Evolutionary conservation across 2,329 filamentous ascomycete genomes (phyloP).

Genomic region (Magnaporthiopsis poae): DNA sequence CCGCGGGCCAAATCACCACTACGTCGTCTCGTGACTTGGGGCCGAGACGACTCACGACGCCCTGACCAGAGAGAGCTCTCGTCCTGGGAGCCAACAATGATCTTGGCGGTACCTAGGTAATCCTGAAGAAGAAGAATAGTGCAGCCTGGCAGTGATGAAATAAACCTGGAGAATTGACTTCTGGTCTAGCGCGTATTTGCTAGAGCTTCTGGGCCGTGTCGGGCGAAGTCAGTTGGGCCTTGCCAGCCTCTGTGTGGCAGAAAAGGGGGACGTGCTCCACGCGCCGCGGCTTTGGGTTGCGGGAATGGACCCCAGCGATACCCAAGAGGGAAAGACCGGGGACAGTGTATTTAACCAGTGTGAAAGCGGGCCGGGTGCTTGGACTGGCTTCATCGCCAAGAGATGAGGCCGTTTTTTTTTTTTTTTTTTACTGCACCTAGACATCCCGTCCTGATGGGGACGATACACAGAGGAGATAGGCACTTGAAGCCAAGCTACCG

Average conservation of each 20-base stretch:
- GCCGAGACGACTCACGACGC: neutral
- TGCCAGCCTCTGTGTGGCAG: neutral
- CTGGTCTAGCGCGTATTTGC: neutral
- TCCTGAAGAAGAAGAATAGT: neutral
- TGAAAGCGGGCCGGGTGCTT: no score
- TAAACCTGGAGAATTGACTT: neutral
- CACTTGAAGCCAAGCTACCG: no score
- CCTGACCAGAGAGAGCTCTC: neutral
- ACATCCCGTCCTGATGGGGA: no score
- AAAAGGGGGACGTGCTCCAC: neutral
- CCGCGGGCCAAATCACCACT: neutral
- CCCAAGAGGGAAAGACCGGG: neutral
- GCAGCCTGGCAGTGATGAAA: neutral
- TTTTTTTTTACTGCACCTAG: no score
- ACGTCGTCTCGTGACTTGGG: neutral
- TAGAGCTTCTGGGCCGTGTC: neutral
- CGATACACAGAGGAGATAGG: no score
- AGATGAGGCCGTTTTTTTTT: no score
- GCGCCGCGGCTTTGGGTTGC: neutral
- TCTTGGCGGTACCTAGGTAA: neutral
- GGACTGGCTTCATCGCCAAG: no score
- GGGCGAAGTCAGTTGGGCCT: neutral
- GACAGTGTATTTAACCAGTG: neutral
- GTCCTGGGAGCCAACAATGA: neutral
- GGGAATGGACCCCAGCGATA: neutral